Evolutionary conservation across 805 yeast species (phyloP), one percentile per base, ranked within the genome.

Genomic region (Lachancea lanzarotensis): DNA sequence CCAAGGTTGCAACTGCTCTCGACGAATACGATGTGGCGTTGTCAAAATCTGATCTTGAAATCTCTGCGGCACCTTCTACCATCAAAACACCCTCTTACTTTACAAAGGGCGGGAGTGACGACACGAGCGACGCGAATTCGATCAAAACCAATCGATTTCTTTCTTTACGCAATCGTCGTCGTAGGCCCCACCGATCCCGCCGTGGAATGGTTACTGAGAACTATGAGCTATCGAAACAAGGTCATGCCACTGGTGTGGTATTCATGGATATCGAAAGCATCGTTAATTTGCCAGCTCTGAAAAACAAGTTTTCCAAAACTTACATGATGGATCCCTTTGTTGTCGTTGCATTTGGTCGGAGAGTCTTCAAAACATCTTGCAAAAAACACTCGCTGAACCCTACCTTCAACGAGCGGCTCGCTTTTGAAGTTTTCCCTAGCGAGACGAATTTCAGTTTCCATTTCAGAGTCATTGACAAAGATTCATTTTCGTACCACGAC

Each of bases 271-370:
- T 91, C 17, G 74, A 78, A 2, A 76, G 83, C 1, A 88, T 91
- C 9, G 67, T 77, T 2, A 88, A 82, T 46, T 68, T 91, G 31
- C 98, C 98, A 1, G 86, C 95, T 0, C 72, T 82, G 43, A 74
- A 75, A 34, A 82, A 83, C 51, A 62, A 58, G 40, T 67, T 85
- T 13, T 70, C 89, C 9, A 78, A 87, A 18, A 82, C 90, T 1
- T 91, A 84, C 58, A 96, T 89, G 63, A 87, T 93, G 95, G 98
- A 93, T 59, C 98, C 98, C 2, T 93, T 91, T 66, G 91, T 91
- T 2, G 88, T 91, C 16, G 82, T 88, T 1, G 81, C 96, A 0
- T 88, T 91, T 62, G 96, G 96, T 9, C 82, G 84, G 55, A 83
- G 83, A 52, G 88, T 91, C 0, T 91, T 78, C 62, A 76, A 95